Evolutionary conservation across 2,329 filamentous ascomycete genomes (phyloP), one percentile per base, ranked within the genome.

Genomic region (Orbilia brochopaga): DNA sequence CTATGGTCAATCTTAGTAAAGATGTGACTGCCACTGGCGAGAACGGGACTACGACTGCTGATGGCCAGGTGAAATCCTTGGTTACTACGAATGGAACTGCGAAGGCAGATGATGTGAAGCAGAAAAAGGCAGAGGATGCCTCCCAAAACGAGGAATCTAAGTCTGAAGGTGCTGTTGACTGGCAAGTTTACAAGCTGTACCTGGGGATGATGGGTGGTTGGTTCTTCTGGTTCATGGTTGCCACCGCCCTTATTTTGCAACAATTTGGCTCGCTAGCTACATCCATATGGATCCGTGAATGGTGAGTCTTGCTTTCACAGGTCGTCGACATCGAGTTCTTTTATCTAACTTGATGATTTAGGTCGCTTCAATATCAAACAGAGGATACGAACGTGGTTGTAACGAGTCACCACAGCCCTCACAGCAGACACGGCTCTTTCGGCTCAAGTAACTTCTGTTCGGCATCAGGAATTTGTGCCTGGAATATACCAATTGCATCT

Each of bases 201-300:
- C 85, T 99, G 17, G 81, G 81, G 69, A 86, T 92, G 74, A 99
- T 99, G 94, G 94, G 94, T n/a, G 85, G 88, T 2, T 96, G 92
- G 91, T 92, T 91, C 84, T 99, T 96, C 81, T 99, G 94, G 94
- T 79, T 89, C 53, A 81, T 90, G 37, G 90, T 92, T 19, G 80
- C 87, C 13, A 75, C 87, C 2, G 88, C 92, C 40, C 97, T 99
- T 77, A 84, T 84, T 27, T 81, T 89, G 50, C 92, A 97, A 78
- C 94, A 99, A 78, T 79, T 96, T 35, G 89, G 90, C 2, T 90
- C 90, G 23, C 89, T 97, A 1, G 91, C 89, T 0, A 95, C 92
- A 37, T 97, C 94, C 77, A 81, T 97, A 56, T 99, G 94, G 94
- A 96, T 99, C 76, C 86, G 91, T 76, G 84, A 93, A 78, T 99